phyloP scores from a whole-genome alignment of 352 stramenopile genomes.

The Elongisporangium undulatum region DNA sequence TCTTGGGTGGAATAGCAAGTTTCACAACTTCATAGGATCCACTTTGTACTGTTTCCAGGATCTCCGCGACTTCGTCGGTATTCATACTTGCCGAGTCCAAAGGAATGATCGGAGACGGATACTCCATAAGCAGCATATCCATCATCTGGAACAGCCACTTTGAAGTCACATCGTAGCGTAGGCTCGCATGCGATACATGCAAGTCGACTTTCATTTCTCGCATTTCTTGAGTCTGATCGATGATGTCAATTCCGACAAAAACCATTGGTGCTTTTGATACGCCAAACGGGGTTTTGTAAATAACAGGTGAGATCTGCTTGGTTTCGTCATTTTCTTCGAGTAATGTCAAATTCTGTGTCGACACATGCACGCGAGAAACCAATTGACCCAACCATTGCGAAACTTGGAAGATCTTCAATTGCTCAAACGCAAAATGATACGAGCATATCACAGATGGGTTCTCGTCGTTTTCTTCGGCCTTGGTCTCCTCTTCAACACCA shows the following conservation, averaged over 20 bases:
- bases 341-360: constrained; percentile 66
- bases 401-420: constrained; percentile 79
- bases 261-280: constrained; percentile 67
- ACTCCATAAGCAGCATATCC: constrained; percentile 75
- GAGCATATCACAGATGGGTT: constrained; percentile 26
- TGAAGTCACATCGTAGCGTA: constrained; percentile 77
- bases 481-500: constrained; percentile 4
- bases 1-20: constrained; percentile 66
- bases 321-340: constrained; percentile 57
- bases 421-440: constrained; percentile 76
- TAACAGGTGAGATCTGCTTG: constrained; percentile 47
- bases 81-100: constrained; percentile 71
- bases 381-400: constrained; percentile 86
- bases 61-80: constrained; percentile 38
- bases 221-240: constrained; percentile 85
- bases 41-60: constrained; percentile 27
- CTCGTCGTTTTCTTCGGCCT: not conserved
- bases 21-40: constrained; percentile 49
- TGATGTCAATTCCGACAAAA: constrained; percentile 76
- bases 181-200: constrained; percentile 79
- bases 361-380: constrained; percentile 68
- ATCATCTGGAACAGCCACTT: constrained; percentile 80
- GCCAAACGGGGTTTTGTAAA: constrained; percentile 81
- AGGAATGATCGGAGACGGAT: constrained; percentile 77
- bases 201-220: constrained; percentile 84